These are phyloP conservation scores for Solidago caesia DNA, from an alignment of 129 eudicot species.

Conservation along the genomic window DNA sequence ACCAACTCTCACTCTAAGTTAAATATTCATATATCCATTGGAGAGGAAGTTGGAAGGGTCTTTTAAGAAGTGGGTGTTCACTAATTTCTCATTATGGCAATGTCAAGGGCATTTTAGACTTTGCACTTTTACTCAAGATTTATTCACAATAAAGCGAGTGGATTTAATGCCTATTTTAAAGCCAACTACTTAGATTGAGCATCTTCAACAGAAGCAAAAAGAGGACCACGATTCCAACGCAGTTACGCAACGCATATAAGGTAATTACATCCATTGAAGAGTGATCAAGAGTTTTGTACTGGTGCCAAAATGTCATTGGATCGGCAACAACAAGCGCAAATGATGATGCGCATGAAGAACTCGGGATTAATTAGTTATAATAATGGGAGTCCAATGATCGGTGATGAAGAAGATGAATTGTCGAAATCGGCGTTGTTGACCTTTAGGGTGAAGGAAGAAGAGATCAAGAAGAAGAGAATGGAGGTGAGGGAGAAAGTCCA, in stretches of 20 bases:
- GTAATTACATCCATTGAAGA: conserved; percentile 22
- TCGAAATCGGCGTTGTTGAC: conserved; percentile 62
- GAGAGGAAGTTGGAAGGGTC: conserved; percentile 31
- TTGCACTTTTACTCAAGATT: conserved; percentile 31
- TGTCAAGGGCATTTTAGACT: conserved; percentile 35
- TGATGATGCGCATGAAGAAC: conserved; percentile 38
- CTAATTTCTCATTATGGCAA: conserved; percentile 25
- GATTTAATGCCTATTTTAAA: conserved; percentile 23
- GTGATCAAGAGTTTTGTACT: conserved; percentile 11
- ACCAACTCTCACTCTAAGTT: conserved; percentile 32
- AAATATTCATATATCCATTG: conserved; percentile 20
- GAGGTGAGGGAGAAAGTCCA: conserved; percentile 75
- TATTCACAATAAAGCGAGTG: conserved; percentile 29
- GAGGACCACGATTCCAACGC: conserved; percentile 35
- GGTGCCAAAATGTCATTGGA: conserved; percentile 37
- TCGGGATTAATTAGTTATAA: conserved; percentile 40
- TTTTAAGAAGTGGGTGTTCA: conserved; percentile 42
- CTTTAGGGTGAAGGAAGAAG: conserved; percentile 88
- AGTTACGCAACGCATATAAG: conserved; percentile 34
- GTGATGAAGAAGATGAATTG: conserved; percentile 68
- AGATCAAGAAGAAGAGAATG: conserved; percentile 76
- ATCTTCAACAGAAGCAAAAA: conserved; percentile 45
- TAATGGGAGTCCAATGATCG: conserved; percentile 46
- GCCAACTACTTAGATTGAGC: conserved; percentile 46
- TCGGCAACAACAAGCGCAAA: conserved; percentile 45